Conservation (phyloP, 2,329 filamentous ascomycete genomes). For the Hirsutella thompsonii region DNA sequence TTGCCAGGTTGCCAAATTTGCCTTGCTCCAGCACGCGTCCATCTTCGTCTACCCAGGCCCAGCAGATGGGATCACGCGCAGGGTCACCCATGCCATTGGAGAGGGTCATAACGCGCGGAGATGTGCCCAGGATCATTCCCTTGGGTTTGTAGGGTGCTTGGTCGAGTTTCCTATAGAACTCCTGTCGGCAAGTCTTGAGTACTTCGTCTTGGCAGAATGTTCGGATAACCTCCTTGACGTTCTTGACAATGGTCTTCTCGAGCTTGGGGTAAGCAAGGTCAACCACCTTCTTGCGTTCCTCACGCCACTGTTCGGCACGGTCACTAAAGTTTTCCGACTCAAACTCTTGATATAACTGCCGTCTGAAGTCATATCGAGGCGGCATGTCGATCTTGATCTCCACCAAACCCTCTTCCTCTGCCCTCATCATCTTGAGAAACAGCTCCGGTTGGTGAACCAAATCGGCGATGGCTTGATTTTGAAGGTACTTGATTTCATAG, state of each 20-base stretch:
- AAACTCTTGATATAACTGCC: conserved; percentile 69
- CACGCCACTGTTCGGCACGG: conserved; percentile 89
- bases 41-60: conserved; percentile 89
- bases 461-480: conserved; percentile 74
- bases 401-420: conserved; percentile 84
- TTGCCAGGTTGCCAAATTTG: conserved; percentile 67
- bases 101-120: conserved; percentile 74
- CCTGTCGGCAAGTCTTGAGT: conserved; percentile 75
- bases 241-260: conserved; percentile 72
- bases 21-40: conserved; percentile 81
- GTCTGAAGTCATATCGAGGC: conserved; percentile 62
- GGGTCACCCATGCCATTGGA: conserved; percentile 72
- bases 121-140: conserved; percentile 78
- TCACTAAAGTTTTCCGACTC: conserved; percentile 93
- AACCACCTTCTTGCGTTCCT: conserved; percentile 71
- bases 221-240: conserved; percentile 87
- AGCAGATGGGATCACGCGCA: conserved; percentile 67
- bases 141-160: conserved; percentile 94
- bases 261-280: conserved; percentile 72
- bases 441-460: conserved; percentile 76
- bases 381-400: conserved; percentile 73
- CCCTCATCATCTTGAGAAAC: conserved; percentile 94
- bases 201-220: conserved; percentile 91
- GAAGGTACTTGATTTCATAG: conserved; percentile 95
- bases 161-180: conserved; percentile 80